Conservation (phyloP, 352 stramenopile genomes). For the Pythium diclinum region DNA sequence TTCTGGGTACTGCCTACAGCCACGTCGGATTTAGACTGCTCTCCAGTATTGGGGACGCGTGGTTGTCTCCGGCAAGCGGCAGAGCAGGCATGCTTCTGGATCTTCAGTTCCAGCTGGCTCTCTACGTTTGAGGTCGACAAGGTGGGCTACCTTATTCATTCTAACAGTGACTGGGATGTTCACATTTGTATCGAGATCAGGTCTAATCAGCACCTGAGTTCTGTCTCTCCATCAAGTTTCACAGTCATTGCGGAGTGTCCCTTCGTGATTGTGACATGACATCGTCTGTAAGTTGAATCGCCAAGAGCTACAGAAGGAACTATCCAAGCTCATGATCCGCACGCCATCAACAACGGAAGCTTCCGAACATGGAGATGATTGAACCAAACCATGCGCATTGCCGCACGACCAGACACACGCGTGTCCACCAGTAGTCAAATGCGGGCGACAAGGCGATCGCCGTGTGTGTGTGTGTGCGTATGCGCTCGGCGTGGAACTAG, state of each 20-base stretch:
- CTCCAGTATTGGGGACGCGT: neutral
- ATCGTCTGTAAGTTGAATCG: neutral
- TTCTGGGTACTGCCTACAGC: neutral
- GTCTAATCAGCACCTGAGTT: slow-evolving; percentile 3
- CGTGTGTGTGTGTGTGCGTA: no score
- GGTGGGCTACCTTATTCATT: neutral
- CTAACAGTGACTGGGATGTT: neutral
- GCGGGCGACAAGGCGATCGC: neutral
- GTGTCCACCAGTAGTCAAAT: neutral
- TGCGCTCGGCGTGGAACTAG: neutral
- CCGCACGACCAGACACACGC: neutral
- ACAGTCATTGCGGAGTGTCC: slow-evolving; percentile 4
- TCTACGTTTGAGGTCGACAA: neutral
- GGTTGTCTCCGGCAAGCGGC: neutral
- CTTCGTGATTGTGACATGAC: slow-evolving; percentile 2
- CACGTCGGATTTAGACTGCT: neutral
- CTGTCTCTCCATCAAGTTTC: neutral
- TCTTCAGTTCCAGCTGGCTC: slow-evolving; percentile 1
- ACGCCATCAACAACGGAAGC: neutral
- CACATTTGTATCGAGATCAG: neutral
- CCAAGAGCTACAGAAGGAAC: neutral
- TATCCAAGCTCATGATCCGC: neutral
- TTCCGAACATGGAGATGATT: neutral
- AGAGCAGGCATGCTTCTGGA: neutral
- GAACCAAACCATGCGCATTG: neutral